Evolutionary conservation across 768 basidiomycete genomes (phyloP), one percentile per base, ranked within the genome.

Genomic region (Austroboletus eburneus): DNA sequence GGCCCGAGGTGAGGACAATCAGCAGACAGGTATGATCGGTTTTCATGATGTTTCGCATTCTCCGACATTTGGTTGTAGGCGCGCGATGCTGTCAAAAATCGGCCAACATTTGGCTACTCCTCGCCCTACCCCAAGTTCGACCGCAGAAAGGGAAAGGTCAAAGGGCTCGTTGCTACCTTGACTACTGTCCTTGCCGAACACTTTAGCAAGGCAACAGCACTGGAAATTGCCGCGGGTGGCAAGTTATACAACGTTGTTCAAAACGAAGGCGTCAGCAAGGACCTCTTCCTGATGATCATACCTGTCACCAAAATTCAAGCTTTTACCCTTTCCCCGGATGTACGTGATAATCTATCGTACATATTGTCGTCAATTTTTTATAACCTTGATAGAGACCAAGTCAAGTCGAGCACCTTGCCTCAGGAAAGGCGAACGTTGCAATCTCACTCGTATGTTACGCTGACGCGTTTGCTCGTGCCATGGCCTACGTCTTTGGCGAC

Each of bases 181-280:
- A 81, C 97, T 55, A 74, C 79, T 0, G 77, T 99, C 1, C 75
- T 81, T 29, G 69, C 76, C 14, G 71, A 77, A 35, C 80, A 95
- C 63, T 82, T 81, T 61, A 71, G 83, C 59, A 87, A 87, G 47
- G n/a, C n/a, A n/a, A 80, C 92, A 2, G 92, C 90, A 3, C 75
- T 98, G 4, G 96, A 99, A 66, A 85, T 97, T 51, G 83, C 89
- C 16, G 94, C 93, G 0, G 93, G 93, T 0, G 83, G 80, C 1
- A 87, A 86, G 54, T 73, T 99, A 9, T 96, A 87, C 69, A 91
- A 98, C 30, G 87, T 98, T 22, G 89, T 98, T 8, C 83, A 94
- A 54, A 83, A 95, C 59, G 93, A 97, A 67, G 78, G 78, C 46
- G 80, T 94, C 37, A 93, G 92, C 24, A 88, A 87, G 56, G 82